Percentiles rank a stretch among this genome's conserved stretches.
phyloP scores from a whole-genome alignment of 2,329 filamentous ascomycete species.

The Claviceps cyperi region DNA sequence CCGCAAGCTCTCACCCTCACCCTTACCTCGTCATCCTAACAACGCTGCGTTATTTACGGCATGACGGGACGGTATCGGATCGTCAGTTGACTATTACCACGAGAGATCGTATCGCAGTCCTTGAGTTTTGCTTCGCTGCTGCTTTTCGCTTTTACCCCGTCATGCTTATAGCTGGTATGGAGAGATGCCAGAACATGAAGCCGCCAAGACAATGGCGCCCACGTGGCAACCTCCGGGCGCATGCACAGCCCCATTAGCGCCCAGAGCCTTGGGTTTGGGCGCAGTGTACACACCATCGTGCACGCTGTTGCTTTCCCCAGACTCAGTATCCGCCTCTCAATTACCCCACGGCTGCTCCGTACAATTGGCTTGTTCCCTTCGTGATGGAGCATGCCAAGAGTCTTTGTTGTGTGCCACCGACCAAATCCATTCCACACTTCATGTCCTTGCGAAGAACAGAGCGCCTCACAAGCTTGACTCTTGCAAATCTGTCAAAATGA shows the following conservation, averaged over 20 bases:
- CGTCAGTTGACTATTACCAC: background rate
- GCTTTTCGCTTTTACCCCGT: background rate
- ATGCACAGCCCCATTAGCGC: background rate
- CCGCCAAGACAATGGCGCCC: background rate
- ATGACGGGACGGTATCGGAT: background rate
- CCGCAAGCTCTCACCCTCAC: too few species aligned
- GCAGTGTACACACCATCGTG: background rate
- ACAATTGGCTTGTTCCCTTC: too few species aligned
- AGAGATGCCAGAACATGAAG: background rate
- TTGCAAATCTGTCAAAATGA: background rate
- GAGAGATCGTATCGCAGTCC: too few species aligned
- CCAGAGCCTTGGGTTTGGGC: background rate
- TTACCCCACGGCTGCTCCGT: too few species aligned
- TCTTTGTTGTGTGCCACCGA: background rate
- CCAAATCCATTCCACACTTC: background rate
- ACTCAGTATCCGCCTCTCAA: too few species aligned
- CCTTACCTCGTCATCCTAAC: too few species aligned
- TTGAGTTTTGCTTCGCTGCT: background rate
- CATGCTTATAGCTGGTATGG: too few species aligned
- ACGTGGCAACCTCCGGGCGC: background rate
- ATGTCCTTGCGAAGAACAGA: background rate
- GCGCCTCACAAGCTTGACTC: background rate
- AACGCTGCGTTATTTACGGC: too few species aligned
- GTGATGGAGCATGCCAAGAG: background rate
- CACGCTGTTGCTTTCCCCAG: too few species aligned